These are phyloP conservation scores for Diaporthe eres DNA, from an alignment of 2,329 filamentous ascomycete species.

Conservation along the genomic window DNA sequence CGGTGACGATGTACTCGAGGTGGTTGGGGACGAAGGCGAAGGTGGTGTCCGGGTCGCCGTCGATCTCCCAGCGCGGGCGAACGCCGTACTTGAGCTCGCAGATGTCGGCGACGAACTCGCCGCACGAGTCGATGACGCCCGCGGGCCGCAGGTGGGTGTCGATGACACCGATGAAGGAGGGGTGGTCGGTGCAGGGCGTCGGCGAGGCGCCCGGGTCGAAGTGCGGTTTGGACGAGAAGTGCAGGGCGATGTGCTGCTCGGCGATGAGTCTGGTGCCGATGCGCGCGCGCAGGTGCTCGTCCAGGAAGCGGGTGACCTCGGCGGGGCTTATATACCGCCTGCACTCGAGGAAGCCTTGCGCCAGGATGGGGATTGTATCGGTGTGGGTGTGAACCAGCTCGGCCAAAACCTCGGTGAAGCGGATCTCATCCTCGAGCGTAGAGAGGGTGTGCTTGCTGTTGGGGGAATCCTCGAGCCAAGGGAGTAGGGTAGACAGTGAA, in stretches of 20 bases:
- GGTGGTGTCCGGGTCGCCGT: conserved; percentile 87
- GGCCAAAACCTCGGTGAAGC: conserved; percentile 92
- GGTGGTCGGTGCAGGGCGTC: conserved; percentile 65
- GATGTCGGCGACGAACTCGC: conserved; percentile 93
- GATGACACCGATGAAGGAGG: conserved; percentile 92
- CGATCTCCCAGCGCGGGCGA: conserved; percentile 83
- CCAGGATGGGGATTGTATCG: conserved; percentile 94
- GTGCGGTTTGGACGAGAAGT: conserved; percentile 79
- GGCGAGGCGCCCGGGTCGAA: conserved; percentile 67
- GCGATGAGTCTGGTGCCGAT: conserved; percentile 96
- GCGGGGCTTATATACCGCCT: conserved; percentile 86
- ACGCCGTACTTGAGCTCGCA: conserved; percentile 97
- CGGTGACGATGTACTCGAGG: conserved; percentile 96
- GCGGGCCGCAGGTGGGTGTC: conserved; percentile 90
- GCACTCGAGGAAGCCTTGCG: conserved; percentile 93
- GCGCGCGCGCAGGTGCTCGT: conserved; percentile 91
- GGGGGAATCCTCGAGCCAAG: conserved; percentile 69
- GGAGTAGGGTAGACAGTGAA: conserved; percentile 89
- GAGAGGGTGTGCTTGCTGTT: conserved; percentile 71
- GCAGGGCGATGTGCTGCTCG: conserved; percentile 95
- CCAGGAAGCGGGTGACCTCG: conserved; percentile 92
- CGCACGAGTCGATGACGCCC: conserved; percentile 85
- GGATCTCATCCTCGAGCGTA: conserved; percentile 87
- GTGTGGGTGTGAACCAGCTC: conserved; percentile 96
- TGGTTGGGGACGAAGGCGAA: conserved; percentile 97